phyloP scores from a whole-genome alignment of 140 eudicot species.

The Bidens hawaiensis region DNA sequence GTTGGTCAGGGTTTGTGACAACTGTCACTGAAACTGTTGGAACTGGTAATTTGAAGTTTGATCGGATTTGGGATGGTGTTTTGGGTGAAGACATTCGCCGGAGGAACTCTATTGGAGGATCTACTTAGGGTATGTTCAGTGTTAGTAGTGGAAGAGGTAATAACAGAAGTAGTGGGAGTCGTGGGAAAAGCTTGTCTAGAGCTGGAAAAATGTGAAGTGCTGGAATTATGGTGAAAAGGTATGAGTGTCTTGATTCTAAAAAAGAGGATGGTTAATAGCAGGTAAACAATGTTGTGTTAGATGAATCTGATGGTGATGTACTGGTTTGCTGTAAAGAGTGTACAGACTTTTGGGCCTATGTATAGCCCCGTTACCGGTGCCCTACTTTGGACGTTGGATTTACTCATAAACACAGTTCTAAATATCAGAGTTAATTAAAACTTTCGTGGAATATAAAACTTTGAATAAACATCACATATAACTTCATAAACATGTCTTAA shows the following conservation, averaged over 20 bases:
- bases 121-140: not conserved
- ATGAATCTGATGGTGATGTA: not conserved
- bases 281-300: not conserved
- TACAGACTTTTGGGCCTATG: not conserved
- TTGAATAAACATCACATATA: no score
- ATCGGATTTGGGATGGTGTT: not conserved
- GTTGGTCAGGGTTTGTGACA: no score
- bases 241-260: not conserved
- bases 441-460: no score
- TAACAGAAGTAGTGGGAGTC: not conserved
- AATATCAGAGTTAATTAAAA: no score
- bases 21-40: no score
- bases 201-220: not conserved
- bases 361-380: no score
- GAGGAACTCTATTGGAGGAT: not conserved
- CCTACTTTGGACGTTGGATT: no score
- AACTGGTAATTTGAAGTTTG: no score
- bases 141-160: not conserved
- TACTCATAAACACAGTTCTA: no score
- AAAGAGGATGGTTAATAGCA: not conserved
- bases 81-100: not conserved
- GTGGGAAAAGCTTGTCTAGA: not conserved
- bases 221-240: not conserved
- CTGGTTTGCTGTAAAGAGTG: not conserved
- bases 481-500: no score